Percentiles rank a stretch among this genome's conserved stretches.
Conservation (phyloP, 192 early-diverging fungal species). For the Coemansia sp. region DNA sequence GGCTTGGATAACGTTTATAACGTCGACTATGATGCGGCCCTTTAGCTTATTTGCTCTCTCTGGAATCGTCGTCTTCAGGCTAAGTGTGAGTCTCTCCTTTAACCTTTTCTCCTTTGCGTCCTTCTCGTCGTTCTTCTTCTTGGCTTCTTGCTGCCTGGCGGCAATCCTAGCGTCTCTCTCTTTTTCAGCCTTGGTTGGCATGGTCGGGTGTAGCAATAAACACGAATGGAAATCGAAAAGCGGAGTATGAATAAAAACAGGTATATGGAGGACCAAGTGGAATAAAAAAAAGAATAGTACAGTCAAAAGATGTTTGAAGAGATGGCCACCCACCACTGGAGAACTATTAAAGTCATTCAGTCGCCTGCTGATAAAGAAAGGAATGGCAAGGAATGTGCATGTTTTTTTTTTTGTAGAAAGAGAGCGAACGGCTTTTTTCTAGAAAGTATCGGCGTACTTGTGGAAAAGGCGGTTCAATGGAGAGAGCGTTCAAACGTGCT, state of each 20-base stretch:
- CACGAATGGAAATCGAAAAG: neutral
- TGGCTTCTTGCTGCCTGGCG: neutral
- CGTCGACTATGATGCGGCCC: conserved; percentile 97
- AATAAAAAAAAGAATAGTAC: neutral
- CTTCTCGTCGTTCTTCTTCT: neutral
- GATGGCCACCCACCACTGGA: neutral
- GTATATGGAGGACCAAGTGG: conserved; percentile 19
- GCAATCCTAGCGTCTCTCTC: neutral
- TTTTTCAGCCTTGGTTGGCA: neutral
- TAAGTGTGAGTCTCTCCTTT: too few species aligned
- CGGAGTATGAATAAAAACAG: too few species aligned
- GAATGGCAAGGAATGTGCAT: neutral
- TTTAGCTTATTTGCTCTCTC: conserved; percentile 62
- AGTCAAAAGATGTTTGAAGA: neutral
- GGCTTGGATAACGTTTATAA: conserved; percentile 90
- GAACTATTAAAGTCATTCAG: neutral
- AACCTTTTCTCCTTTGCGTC: neutral
- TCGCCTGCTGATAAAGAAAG: neutral
- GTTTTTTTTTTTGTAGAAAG: neutral
- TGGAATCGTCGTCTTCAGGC: neutral
- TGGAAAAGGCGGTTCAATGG: too few species aligned
- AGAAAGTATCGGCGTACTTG: too few species aligned
- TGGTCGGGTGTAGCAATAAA: neutral
- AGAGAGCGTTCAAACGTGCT: too few species aligned
- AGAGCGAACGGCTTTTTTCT: neutral